Conservation (phyloP, 2,329 filamentous ascomycete species). For the Ambrosiella cleistominuta region DNA sequence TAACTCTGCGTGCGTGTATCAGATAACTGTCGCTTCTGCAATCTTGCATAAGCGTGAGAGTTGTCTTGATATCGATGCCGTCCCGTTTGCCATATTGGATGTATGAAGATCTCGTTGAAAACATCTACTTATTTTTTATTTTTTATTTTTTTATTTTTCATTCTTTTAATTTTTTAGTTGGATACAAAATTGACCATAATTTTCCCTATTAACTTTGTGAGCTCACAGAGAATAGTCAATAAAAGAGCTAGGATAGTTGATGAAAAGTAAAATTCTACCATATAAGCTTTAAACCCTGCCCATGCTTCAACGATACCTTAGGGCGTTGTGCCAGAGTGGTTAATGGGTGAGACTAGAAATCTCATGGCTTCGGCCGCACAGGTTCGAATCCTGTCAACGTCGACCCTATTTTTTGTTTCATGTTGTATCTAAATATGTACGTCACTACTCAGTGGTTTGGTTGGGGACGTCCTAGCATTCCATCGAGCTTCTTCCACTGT, state of each 20-base stretch:
- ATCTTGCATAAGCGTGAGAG: neutral
- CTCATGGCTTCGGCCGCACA: slow-evolving; percentile 12
- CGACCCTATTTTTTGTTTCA: neutral
- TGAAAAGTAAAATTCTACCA: too few species aligned
- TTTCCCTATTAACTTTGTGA: too few species aligned
- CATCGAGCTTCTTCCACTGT: neutral
- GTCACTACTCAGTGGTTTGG: neutral
- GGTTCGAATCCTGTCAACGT: slow-evolving; percentile 13
- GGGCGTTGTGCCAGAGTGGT: slow-evolving; percentile 13
- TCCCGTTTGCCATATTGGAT: neutral
- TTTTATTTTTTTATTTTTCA: too few species aligned
- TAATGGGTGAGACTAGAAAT: slow-evolving; percentile 13
- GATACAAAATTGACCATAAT: too few species aligned
- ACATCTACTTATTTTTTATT: neutral
- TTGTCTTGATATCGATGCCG: neutral
- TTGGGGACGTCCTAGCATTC: neutral
- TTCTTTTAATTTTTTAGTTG: too few species aligned
- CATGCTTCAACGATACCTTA: too few species aligned
- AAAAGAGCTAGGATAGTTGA: too few species aligned
- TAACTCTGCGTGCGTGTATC: neutral
- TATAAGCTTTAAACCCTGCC: too few species aligned
- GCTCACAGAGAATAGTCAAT: too few species aligned
- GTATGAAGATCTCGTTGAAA: neutral
- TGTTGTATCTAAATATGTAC: neutral
- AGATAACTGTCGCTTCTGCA: neutral